Conservation (phyloP, 306 rosid species). For the Herpetospermum pedunculosum region DNA sequence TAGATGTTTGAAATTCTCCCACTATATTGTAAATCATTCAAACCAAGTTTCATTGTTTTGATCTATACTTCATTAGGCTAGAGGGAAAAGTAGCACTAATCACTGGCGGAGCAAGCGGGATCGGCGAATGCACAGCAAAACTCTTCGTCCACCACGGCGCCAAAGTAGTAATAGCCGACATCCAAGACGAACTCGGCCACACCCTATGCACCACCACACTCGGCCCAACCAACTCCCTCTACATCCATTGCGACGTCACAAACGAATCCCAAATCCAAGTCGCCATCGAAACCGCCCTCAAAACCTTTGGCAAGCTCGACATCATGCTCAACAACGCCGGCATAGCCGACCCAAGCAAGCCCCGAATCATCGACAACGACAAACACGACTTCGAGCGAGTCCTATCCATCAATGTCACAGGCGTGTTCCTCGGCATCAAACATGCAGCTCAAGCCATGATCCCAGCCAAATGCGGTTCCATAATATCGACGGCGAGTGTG, state of each 20-base stretch:
- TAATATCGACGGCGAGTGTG: constrained; percentile 24
- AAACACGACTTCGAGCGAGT: constrained; percentile 62
- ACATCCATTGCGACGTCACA: constrained; percentile 57
- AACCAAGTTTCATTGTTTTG: no score
- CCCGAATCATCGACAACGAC: constrained; percentile 38
- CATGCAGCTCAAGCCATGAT: constrained; percentile 63
- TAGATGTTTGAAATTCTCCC: no score
- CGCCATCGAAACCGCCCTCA: constrained; percentile 26
- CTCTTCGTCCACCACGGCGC: constrained; percentile 54
- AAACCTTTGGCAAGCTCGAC: constrained; percentile 46
- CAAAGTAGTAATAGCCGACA: constrained; percentile 46
- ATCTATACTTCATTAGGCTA: no score
- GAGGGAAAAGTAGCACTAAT: constrained; percentile 69
- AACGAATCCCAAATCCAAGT: constrained; percentile 47
- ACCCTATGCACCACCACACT: constrained; percentile 15
- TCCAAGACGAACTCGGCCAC: constrained; percentile 60
- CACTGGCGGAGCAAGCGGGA: constrained; percentile 84
- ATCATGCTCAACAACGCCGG: constrained; percentile 84
- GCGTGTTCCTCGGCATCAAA: constrained; percentile 61
- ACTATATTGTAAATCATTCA: no score
- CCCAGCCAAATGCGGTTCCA: constrained; percentile 20
- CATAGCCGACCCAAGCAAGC: constrained; percentile 22
- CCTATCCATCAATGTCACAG: constrained; percentile 35
- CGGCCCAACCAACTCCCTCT: constrained; percentile 23
- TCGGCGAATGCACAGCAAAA: constrained; percentile 51